Base-by-base conservation (phyloP, 148 eudicot genomes). In the Chenopodium album region DNA sequence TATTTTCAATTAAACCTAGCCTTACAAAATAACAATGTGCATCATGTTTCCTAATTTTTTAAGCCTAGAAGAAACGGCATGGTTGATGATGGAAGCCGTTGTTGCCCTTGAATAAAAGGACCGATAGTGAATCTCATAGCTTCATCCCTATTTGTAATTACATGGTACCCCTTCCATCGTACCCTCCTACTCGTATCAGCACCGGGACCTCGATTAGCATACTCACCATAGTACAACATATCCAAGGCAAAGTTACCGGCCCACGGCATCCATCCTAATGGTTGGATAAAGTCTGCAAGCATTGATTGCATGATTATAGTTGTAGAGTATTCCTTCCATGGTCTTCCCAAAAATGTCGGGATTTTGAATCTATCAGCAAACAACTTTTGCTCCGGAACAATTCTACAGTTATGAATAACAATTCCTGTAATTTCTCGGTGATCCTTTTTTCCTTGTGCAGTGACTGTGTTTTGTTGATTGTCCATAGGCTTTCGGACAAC, bases 251-350 rank as follows among this genome's bases (percentile, higher is more conserved):
- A 87, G 23, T 54, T 71, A 0, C 90, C 92, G 0, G 31, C 66
- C 97, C 94, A 89, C 0, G 91, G 86, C 88, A 89, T 16, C 97
- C 97, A 94, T 0, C 98, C 98, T 0, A 67, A 87, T 0, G 98
- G 97, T 0, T 86, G 85, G 4, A 94, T 82, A 9, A 87, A 88
- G 66, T 91, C 96, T 0, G 87, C 92, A 1, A 92, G 48, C 17
- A 75, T 81, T 0, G 91, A 82, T 28, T 91, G 89, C 97, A 94
- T 92, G 1, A 94, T 84, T 1, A 94, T 69, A 0, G 98, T 85
- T 32, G 87, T 89, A 0, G 96, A 82, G 72, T 20, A 94, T 29
- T 66, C 63, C 89, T 92, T 94, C 98, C 94, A 92, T 3, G 98
- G 97, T 7, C 93, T 82, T 0, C 98, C 98, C 29, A 94, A 71